Percentiles rank a stretch among this genome's conserved stretches.
Evolutionary conservation across 805 yeast species (phyloP).

Genomic region (Tetrapisispora pingtungensis): DNA sequence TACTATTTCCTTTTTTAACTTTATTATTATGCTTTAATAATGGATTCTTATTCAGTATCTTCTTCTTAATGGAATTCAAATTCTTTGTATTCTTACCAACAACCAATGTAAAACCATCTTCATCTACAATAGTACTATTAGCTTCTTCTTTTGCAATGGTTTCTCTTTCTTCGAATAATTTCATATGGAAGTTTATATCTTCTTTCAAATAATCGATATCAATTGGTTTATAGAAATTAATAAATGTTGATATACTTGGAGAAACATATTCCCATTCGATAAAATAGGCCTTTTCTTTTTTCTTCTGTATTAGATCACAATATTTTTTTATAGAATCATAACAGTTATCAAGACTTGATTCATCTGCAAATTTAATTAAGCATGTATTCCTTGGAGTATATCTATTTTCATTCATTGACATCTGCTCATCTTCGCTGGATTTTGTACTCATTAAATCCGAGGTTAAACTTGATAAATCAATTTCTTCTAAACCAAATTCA

Average conservation of each 20-base stretch:
- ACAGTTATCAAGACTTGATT: conserved; percentile 42
- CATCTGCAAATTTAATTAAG: conserved; percentile 64
- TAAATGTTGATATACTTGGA: conserved; percentile 35
- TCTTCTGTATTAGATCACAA: conserved; percentile 5
- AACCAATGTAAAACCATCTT: conserved; percentile 88
- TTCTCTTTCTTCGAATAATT: conserved; percentile 62
- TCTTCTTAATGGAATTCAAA: conserved; percentile 32
- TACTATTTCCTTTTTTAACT: conserved; percentile 19
- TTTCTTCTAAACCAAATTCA: conserved; percentile 35
- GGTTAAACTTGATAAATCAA: conserved; percentile 50
- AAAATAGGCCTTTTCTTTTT: conserved; percentile 7
- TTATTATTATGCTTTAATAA: conserved; percentile 23
- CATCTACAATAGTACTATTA: conserved; percentile 64
- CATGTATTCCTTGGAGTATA: conserved; percentile 68
- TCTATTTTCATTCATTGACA: conserved; percentile 16
- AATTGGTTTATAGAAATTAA: conserved; percentile 33
- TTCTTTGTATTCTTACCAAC: conserved; percentile 82
- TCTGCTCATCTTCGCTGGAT: conserved; percentile 9
- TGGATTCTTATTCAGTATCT: conserved; percentile 27
- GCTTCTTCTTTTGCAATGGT: conserved; percentile 45
- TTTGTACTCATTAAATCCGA: conserved; percentile 40
- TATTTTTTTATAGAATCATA: conserved; percentile 51
- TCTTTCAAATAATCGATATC: conserved; percentile 43
- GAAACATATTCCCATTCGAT: conserved; percentile 30
- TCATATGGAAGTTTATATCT: conserved; percentile 51